Evolutionary conservation across 495 filamentous ascomycete genomes (phyloP), one percentile per base, ranked within the genome.

Genomic region (Lasiosphaeriaceae sp.): DNA sequence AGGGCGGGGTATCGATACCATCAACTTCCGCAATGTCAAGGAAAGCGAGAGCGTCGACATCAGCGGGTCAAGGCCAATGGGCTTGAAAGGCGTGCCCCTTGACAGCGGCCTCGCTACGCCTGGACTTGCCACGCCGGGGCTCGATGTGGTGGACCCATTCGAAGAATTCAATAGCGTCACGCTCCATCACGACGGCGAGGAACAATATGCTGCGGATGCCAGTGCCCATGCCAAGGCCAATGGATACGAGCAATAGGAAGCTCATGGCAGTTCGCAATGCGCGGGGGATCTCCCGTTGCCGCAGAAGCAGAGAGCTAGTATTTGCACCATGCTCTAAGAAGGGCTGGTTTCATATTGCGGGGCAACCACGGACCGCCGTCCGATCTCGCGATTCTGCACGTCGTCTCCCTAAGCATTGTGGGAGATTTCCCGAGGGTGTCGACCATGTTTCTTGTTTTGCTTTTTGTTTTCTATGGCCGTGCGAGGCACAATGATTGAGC

Each of bases 101-200:
- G 90, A 96, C 63, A 90, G 86, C 21, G 90, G 90, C 9, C 74
- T 94, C 26, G 86, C 87, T 2, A 97, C 93, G 24, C 92, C 94
- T 9, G 90, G 87, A 31, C 88, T 94, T 29, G 86, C 87, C 3
- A 97, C 93, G 26, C 92, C 94, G 11, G 90, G 87, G 35, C 88
- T 80, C 35, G 71, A 86, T 19, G 57, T 41, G 54, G 81, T 83
- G n/a, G 94, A 98, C 81, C 94, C 94, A 12, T 98, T 98, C 67
- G 90, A 96, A 71, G 95, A 97, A 69, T 98, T 98, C 70, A 98
- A 98, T 73, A 96, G 90, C 65, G 94, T 98, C 31, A 98, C 94
- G 57, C 82, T 98, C 55, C 92, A 96, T 72, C 94, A 98, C 76
- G 94, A 97, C 54, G 95, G 90, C 11, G 93, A 97, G 54, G 84